Evolutionary conservation across 441 rosid species (phyloP).

Genomic region (Mallotus repandus): DNA sequence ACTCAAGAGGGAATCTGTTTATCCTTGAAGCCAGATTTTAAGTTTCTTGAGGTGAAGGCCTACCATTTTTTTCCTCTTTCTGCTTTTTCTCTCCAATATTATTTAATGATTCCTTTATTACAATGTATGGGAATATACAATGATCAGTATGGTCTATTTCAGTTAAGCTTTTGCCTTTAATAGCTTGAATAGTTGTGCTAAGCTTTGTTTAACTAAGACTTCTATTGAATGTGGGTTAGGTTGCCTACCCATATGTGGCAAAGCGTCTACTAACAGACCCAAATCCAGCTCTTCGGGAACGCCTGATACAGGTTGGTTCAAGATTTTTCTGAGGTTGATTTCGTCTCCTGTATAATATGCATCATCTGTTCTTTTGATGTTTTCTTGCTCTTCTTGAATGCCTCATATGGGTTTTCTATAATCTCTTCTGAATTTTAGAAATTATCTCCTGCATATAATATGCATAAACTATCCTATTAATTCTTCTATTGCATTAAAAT

Average conservation of each 20-base stretch:
- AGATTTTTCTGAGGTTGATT: conserved; percentile 5
- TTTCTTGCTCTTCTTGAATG: conserved; percentile 87
- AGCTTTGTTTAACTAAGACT: conserved; percentile 7
- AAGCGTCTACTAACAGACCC: conserved; percentile 96
- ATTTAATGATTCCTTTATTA: not conserved
- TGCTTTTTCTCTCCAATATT: not conserved
- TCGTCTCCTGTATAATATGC: not conserved
- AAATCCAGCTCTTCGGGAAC: conserved; percentile 92
- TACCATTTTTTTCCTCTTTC: conserved; percentile 3
- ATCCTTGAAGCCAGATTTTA: conserved; percentile 86
- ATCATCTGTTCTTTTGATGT: not conserved
- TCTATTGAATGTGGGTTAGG: conserved; percentile 42
- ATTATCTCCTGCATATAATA: not conserved
- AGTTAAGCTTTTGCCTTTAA: not conserved
- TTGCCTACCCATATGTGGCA: conserved; percentile 95
- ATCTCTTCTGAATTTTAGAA: conserved; percentile 8
- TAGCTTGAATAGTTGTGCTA: not conserved
- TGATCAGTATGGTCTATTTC: not conserved
- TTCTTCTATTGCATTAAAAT: not conserved
- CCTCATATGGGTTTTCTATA: conserved; percentile 66
- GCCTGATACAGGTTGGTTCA: conserved; percentile 74
- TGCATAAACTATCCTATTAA: not conserved
- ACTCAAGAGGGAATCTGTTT: conserved; percentile 97
- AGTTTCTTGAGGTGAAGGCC: conserved; percentile 83
- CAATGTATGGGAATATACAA: not conserved